phyloP scores from a whole-genome alignment of 1,284 basidiomycete genomes.

The Neonothopanus nambi region DNA sequence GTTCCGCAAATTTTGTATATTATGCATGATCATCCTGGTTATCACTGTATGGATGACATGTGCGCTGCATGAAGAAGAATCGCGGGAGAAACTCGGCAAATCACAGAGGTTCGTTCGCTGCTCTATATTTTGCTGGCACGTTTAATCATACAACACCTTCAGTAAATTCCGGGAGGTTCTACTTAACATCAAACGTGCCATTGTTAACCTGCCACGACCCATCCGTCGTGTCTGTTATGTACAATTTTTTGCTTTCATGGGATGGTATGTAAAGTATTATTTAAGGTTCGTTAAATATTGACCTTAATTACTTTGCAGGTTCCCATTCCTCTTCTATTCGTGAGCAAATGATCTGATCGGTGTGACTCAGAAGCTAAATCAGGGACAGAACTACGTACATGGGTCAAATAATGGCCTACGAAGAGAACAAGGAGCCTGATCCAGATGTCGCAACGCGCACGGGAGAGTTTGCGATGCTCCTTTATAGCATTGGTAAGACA shows the following conservation, averaged over 20 bases:
- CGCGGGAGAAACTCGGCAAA: constrained; percentile 45
- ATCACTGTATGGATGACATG: constrained; percentile 88
- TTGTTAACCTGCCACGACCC: constrained; percentile 76
- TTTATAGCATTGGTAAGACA: constrained; percentile 81
- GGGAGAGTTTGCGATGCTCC: constrained; percentile 87
- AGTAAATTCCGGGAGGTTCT: constrained; percentile 65
- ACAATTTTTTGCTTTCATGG: constrained; percentile 90
- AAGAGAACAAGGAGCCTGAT: constrained; percentile 71
- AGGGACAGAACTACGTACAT: constrained; percentile 80
- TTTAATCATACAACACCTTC: neutral
- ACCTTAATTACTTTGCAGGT: constrained; percentile 48
- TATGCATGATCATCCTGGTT: constrained; percentile 80
- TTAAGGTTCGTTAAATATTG: constrained; percentile 2
- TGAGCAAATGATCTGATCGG: constrained; percentile 34
- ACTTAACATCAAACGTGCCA: constrained; percentile 73
- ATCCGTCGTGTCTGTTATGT: constrained; percentile 90
- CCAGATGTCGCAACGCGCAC: constrained; percentile 80
- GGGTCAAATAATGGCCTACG: constrained; percentile 86
- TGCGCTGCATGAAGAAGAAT: constrained; percentile 76
- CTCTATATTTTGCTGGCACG: neutral
- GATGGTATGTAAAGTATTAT: constrained; percentile 59
- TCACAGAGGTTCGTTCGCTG: constrained; percentile 39
- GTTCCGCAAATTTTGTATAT: constrained; percentile 93
- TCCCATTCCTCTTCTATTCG: constrained; percentile 94
- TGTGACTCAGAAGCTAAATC: constrained; percentile 5